Base-by-base conservation (phyloP, 83 land plant species). In the Picea engelmannii region DNA sequence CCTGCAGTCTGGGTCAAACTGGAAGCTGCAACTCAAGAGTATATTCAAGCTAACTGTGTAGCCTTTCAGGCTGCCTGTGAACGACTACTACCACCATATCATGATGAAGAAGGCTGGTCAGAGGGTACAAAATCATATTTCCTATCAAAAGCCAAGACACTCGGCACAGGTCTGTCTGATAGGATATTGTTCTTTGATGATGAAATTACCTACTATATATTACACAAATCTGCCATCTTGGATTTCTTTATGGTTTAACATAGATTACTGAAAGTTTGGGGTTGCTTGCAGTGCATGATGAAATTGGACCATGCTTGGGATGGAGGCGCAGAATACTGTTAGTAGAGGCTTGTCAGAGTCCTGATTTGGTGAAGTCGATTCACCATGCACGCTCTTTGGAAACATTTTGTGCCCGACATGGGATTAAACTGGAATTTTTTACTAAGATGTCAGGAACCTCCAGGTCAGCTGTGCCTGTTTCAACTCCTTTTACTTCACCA, bases 1-100 rank as follows among this genome's bases (percentile, higher is more conserved):
- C 97, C 99, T 58, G 90, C 92, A 47, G 87, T 87, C 35, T 98
- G 99, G 99, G 84, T 74, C 16, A 94, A 89, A 82, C 84, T 98
- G 79, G 99, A 98, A 82, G 92, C 93, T 83, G 97, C 99, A 81
- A 92, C 99, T 25, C 91, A 94, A 75, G 97, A 96, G 58, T 98
- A 92, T 82, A 89, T 98, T 79, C 87, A 88, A 71, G 89, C 88
- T 42, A 90, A 89, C 77, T 66, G 78, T 73, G 81, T 76, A 62
- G 82, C 83, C 24, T 94, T 98, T 62, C 89, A 96, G 83, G 84
- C 85, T 81, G 90, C 88, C 5, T 94, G 97, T 86, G 97, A 96
- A 52, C 85, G 86, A 40, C 81, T 98, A 25, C 79, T 85, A 42
- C 90, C 90, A 16, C 90, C 87, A 12, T 78, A 62, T 47, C 92